phyloP scores from a whole-genome alignment of 2,329 filamentous ascomycete species.

The Curvularia sp. region DNA sequence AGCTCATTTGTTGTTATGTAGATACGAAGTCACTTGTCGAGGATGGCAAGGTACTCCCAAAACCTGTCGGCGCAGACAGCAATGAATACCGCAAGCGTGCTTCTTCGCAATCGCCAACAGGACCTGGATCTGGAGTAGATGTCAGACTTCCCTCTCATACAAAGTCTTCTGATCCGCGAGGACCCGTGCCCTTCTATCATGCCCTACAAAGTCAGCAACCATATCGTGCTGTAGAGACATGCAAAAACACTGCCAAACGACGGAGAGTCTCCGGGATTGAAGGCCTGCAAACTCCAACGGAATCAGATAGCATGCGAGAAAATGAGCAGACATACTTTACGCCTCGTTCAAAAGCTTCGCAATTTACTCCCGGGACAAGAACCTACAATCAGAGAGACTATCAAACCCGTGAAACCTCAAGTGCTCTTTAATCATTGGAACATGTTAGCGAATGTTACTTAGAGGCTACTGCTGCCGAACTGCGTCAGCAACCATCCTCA shows the following conservation, averaged over 20 bases:
- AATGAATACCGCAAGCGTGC: neutral
- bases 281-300: neutral
- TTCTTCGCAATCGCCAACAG: neutral
- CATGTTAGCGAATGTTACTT: neutral
- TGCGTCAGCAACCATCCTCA: neutral
- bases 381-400: too few species aligned
- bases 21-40: neutral
- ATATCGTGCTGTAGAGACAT: neutral
- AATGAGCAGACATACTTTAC: neutral
- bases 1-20: neutral
- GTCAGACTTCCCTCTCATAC: constrained; percentile 1
- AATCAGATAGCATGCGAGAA: neutral
- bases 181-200: neutral
- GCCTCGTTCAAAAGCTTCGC: too few species aligned
- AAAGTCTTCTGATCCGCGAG: neutral
- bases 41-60: neutral
- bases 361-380: too few species aligned
- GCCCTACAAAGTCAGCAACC: constrained; percentile 1
- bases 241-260: neutral
- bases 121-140: neutral
- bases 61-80: neutral
- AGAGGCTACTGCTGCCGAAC: neutral
- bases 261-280: neutral
- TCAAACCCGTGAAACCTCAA: too few species aligned
- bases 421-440: neutral